Evolutionary conservation across 1,284 basidiomycete species (phyloP), one percentile per base, ranked within the genome.

Genomic region (Boletellus deceptivus): DNA sequence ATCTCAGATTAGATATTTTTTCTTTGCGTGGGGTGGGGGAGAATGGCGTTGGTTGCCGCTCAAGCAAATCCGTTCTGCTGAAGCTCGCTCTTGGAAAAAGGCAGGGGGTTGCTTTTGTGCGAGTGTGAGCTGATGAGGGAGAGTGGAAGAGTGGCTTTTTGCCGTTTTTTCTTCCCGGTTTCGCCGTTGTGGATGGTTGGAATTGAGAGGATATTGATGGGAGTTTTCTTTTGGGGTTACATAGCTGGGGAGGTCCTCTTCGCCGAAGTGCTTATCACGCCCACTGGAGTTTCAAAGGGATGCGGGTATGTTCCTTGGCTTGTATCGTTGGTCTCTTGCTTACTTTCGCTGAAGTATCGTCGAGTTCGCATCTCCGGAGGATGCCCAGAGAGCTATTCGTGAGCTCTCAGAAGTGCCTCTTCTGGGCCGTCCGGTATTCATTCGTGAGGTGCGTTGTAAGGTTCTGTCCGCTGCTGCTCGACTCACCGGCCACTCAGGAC

Each of bases 161-260:
- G 43, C 50, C 33, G 43, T 64, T 67, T 65, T 63, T 59, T 69
- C 57, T 67, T 73, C 69, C 70, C 71, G 70, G 74, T 75, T 79
- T 83, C 72, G 73, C 78, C 74, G 72, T 75, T 83, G 75, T 73
- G 83, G 82, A 74, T 77, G 79, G 78, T 64, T 66, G 69, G 79
- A 84, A 81, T 50, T 77, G 80, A 80, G 83, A 84, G 84, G 84
- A 87, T 82, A 88, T 88, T 89, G 82, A 89, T 86, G 80, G 83
- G 83, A 83, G 81, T 79, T 87, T 84, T 89, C 74, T 71, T 76
- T 82, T 84, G 82, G 81, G 82, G 82, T 76, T 82, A 79, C 79
- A 78, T 83, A 94, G 92, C 89, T 87, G 92, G 92, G 76, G 89
- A 95, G 78, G 94, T 98, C 68, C 86, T 96, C 70, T 98, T 98